A percentile compares a stretch with the other conserved stretches of the same genome.
phyloP scores from a whole-genome alignment of 2,329 filamentous ascomycete genomes.

The Claviceps spartinae region DNA sequence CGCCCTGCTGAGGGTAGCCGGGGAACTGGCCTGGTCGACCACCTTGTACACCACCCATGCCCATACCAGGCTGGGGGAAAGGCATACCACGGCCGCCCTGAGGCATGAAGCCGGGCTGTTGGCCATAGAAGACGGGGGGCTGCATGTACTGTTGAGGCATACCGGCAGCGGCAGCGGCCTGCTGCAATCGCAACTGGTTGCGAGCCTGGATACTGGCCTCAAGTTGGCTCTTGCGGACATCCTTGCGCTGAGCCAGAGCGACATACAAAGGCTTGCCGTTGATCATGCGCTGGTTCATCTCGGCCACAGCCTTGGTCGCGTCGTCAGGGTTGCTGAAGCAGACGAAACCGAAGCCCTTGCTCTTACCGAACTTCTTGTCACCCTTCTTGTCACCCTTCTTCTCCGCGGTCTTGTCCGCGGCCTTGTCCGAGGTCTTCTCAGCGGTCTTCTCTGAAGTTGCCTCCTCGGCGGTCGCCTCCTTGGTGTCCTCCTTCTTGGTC shows the following conservation, averaged over 20 bases:
- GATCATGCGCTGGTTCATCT: conserved; percentile 99
- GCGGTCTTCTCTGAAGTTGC: conserved; percentile 38
- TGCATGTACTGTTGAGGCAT: conserved; percentile 84
- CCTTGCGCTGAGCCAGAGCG: conserved; percentile 96
- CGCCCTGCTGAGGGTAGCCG: conserved; percentile 72
- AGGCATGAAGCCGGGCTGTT: conserved; percentile 58
- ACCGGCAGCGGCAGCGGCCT: conserved; percentile 79
- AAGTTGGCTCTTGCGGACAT: conserved; percentile 97
- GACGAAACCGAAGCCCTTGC: conserved; percentile 99
- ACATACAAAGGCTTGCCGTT: conserved; percentile 95
- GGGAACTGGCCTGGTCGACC: conserved; percentile 81
- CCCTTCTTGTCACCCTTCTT: conserved; percentile 45
- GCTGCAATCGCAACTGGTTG: conserved; percentile 97
- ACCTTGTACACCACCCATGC: conserved; percentile 58
- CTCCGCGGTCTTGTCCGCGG: conserved; percentile 53
- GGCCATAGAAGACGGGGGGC: conserved; percentile 82
- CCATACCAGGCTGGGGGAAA: conserved; percentile 51
- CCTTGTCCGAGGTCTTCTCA: conserved; percentile 75
- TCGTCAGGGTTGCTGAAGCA: conserved; percentile 99
- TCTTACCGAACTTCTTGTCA: conserved; percentile 75
- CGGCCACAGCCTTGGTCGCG: conserved; percentile 94
- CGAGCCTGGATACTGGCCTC: conserved; percentile 98
- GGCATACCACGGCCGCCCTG: conserved; percentile 52
- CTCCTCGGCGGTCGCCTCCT: conserved; percentile 30
- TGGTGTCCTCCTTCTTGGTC: conserved; percentile 29